Evolutionary conservation across 306 rosid species (phyloP).

Genomic region (Trifolium fragiferum): DNA sequence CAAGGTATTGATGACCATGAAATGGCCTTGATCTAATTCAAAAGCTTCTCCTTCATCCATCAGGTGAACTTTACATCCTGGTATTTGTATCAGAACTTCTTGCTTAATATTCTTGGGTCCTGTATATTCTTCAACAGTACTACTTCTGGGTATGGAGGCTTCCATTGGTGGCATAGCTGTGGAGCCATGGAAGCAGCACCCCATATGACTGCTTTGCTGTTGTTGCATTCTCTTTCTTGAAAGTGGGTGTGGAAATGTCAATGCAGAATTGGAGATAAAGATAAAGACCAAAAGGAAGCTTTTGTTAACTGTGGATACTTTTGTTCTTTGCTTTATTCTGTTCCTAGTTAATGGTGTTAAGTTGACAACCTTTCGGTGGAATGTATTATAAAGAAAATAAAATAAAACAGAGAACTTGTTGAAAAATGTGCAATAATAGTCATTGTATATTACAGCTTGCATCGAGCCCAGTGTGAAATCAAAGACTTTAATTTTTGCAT

Average conservation of each 20-base stretch:
- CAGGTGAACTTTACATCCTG: slow-evolving; percentile 74
- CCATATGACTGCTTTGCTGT: slow-evolving; percentile 47
- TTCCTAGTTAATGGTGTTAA: slow-evolving; percentile 39
- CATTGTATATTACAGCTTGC: slow-evolving; percentile 23
- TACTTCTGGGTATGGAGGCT: slow-evolving; percentile 14
- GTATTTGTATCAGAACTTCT: slow-evolving; percentile 63
- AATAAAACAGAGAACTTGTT: slow-evolving; percentile 10
- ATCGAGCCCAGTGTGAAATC: slow-evolving; percentile 35
- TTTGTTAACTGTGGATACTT: slow-evolving; percentile 40
- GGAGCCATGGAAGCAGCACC: slow-evolving; percentile 63
- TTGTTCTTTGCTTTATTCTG: slow-evolving; percentile 60
- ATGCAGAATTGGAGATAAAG: slow-evolving; percentile 8
- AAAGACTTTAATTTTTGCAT: slow-evolving; percentile 30
- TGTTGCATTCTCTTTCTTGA: slow-evolving; percentile 38
- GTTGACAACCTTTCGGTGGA: slow-evolving; percentile 66
- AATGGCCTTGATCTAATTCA: slow-evolving; percentile 71
- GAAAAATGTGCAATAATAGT: slow-evolving; percentile 39
- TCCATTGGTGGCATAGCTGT: slow-evolving; percentile 44
- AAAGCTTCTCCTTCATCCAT: slow-evolving; percentile 83
- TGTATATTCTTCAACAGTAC: slow-evolving; percentile 29
- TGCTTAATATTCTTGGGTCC: slow-evolving; percentile 49
- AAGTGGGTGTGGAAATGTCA: slow-evolving; percentile 31
- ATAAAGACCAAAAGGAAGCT: slow-evolving; percentile 25
- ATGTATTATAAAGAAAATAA: slow-evolving; percentile 34
- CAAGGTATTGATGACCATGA: slow-evolving; percentile 59